These are phyloP conservation scores for Detonula confervacea DNA, from an alignment of 352 stramenopile genomes.

Conservation along the genomic window DNA sequence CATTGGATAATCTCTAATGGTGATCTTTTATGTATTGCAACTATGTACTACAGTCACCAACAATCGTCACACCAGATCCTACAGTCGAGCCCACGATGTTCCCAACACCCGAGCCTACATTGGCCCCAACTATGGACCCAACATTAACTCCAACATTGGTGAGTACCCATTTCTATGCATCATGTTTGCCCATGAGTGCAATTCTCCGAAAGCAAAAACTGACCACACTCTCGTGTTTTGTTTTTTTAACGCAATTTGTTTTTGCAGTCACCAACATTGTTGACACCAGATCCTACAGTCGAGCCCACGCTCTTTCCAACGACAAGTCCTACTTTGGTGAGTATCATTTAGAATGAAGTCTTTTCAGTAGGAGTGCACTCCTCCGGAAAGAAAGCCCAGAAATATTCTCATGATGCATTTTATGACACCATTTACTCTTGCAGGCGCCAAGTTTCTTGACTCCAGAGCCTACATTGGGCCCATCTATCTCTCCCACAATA, in stretches of 20 bases:
- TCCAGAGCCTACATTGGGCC: not conserved
- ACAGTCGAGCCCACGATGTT: not conserved
- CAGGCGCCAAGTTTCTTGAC: no score
- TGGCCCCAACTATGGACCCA: not conserved
- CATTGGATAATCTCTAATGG: not conserved
- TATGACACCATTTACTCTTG: no score
- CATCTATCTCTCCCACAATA: not conserved
- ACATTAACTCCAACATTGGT: not conserved
- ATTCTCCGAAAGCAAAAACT: not conserved
- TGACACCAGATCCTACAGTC: constrained; percentile 5
- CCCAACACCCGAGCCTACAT: constrained; percentile 6
- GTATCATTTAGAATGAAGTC: no score
- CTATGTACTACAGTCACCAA: not conserved
- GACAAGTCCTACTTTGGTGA: constrained; percentile 5
- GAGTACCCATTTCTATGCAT: not conserved
- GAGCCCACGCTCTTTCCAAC: not conserved
- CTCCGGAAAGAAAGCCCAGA: no score
- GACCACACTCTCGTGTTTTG: no score
- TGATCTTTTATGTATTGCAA: not conserved
- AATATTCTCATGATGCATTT: no score
- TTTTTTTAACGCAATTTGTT: not conserved
- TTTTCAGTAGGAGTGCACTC: no score
- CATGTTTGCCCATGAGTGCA: not conserved
- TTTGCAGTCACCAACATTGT: not conserved
- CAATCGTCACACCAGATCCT: not conserved